These are phyloP conservation scores for Evansstolkia leycettana DNA, from an alignment of 495 filamentous ascomycete genomes.

Conservation along the genomic window DNA sequence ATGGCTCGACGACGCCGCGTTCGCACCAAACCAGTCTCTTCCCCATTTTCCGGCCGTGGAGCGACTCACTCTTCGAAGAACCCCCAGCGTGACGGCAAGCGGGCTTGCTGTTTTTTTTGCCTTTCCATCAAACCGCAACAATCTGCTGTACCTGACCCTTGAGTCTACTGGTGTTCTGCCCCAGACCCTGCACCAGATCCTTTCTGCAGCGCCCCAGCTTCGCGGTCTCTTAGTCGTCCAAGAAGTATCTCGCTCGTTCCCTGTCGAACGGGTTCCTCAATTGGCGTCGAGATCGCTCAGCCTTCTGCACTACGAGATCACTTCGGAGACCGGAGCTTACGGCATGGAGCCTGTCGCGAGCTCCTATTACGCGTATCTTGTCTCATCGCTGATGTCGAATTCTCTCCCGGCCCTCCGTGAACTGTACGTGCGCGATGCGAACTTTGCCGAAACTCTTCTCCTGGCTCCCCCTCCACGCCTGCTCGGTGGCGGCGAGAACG, in stretches of 20 bases:
- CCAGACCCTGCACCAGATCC: constrained; percentile 47
- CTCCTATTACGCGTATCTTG: constrained; percentile 81
- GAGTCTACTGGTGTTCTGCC: constrained; percentile 54
- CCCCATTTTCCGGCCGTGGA: constrained; percentile 60
- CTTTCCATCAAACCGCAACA: constrained; percentile 28
- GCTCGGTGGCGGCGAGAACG: constrained; percentile 16
- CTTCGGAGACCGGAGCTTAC: constrained; percentile 35
- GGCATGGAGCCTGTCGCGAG: constrained; percentile 46
- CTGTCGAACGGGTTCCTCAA: constrained; percentile 43
- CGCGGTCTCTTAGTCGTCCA: constrained; percentile 53
- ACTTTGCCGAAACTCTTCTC: constrained; percentile 64
- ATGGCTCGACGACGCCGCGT: constrained; percentile 63
- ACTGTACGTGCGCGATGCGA: constrained; percentile 75
- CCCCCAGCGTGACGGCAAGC: constrained; percentile 53
- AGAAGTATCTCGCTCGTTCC: constrained; percentile 53
- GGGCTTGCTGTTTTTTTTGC: constrained; percentile 58
- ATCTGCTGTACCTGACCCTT: constrained; percentile 50
- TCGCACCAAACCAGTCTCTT: constrained; percentile 43
- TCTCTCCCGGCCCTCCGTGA: constrained; percentile 57
- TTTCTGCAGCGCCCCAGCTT: constrained; percentile 50
- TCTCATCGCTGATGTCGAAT: constrained; percentile 63
- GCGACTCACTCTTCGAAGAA: constrained; percentile 54
- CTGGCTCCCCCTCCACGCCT: constrained; percentile 40
- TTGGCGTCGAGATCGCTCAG: constrained; percentile 54
- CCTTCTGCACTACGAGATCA: constrained; percentile 73